Evolutionary conservation across 1,284 basidiomycete species (phyloP), one percentile per base, ranked within the genome.

Genomic region (Singerocomus rubriflavus): DNA sequence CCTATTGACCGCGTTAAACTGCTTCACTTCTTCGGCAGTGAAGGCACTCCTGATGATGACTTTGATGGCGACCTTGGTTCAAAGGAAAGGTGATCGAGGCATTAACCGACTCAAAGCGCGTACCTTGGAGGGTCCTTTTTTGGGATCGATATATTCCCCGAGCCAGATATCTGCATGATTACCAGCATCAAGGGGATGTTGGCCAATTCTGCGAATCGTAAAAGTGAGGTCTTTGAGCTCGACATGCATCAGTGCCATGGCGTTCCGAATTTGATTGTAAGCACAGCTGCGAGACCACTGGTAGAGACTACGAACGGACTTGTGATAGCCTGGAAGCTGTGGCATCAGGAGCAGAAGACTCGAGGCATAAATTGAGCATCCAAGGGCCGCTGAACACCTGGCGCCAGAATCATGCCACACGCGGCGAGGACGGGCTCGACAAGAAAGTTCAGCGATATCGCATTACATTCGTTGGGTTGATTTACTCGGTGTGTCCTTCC

Each of bases 151-250:
- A 30, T 49, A 57, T 36, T 61, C 63, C n/a, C 61, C 62, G 5
- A 56, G 51, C 63, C 62, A 66, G 39, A 66, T 55, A 37, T 63
- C 61, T 32, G 63, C 63, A 17, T 58, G 45, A 44, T 54, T 59
- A 11, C 64, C 62, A 1, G 53, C 54, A 10, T 50, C 58, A 30
- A 59, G 48, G 10, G 59, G 13, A 45, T 65, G 39, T 29, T 55
- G 34, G 6, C 54, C 56, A 14, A 40, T 47, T 44, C 40, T 66
- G 25, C 30, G 60, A 27, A 64, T 34, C 12, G 32, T 38, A 27
- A 48, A 48, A 6, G 63, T 59, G 33, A 66, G 63, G 35, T 66
- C 64, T 27, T 53, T 51, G 42, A 65, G 52, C 11, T 57, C 31
- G 27, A 63, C 36, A 36, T 65, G 26, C 37, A 47, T 44, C 34